Conservation (phyloP, 345 rosid genomes). For the Eucalyptus leucophloia region DNA sequence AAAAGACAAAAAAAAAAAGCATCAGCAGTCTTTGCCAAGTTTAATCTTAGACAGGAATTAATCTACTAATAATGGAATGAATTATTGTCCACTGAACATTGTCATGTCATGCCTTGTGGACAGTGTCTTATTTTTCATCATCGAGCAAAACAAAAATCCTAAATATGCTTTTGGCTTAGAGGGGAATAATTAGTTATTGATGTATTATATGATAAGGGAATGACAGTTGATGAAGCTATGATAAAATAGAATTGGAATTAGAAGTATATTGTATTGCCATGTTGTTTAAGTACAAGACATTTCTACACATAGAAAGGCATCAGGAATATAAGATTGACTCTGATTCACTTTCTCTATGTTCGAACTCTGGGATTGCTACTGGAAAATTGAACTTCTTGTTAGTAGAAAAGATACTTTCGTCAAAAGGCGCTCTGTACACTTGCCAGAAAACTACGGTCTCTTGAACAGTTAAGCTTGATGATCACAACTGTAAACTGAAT, state of each 20-base stretch:
- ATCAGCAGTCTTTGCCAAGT: not conserved
- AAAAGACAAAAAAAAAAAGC: no score
- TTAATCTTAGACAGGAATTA: not conserved
- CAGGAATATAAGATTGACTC: not conserved
- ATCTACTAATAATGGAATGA: not conserved
- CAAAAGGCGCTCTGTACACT: no score
- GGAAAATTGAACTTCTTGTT: not conserved
- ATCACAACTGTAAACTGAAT: no score
- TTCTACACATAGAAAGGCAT: not conserved
- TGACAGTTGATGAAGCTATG: not conserved
- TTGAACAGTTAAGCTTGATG: no score
- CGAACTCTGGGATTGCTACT: not conserved
- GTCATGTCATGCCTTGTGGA: not conserved
- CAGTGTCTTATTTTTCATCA: not conserved
- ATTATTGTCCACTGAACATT: not conserved
- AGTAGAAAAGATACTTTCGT: no score
- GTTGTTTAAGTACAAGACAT: not conserved
- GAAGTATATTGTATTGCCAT: not conserved
- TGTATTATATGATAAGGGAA: not conserved
- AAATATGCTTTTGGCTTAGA: not conserved
- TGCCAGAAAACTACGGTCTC: no score
- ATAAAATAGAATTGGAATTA: not conserved
- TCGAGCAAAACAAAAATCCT: no score
- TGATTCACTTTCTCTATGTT: not conserved
- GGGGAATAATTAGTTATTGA: not conserved